Conservation (phyloP, 23 red algal species). For the Porphyridium purpureum region DNA sequence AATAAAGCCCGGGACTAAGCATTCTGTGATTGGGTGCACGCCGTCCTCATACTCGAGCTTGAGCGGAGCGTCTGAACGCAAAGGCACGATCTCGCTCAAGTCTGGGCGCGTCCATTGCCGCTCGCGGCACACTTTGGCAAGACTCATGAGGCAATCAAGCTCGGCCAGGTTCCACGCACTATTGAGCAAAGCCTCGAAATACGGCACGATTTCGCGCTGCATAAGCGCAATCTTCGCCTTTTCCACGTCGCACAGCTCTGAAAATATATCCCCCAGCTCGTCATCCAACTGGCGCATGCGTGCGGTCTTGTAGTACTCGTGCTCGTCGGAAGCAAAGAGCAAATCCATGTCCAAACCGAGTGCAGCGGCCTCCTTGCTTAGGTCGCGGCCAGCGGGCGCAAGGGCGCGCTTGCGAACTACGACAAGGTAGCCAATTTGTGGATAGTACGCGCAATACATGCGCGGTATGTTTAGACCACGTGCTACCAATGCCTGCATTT, state of each 20-base stretch:
- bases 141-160: constrained; percentile 6
- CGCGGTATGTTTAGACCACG: not conserved
- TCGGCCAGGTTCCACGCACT: constrained; percentile 1
- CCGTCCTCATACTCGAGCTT: constrained; percentile 5
- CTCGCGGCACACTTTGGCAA: constrained; percentile 1
- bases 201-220: constrained; percentile 1
- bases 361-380: not conserved
- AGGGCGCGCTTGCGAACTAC: not conserved
- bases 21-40: constrained; percentile 18
- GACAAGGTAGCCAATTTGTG: constrained; percentile 7
- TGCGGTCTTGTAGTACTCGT: constrained; percentile 6
- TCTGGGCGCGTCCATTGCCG: constrained; percentile 9
- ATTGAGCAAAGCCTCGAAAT: constrained; percentile 1
- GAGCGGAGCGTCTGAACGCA: no score
- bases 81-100: constrained; percentile 1
- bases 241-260: constrained; percentile 5
- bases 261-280: constrained; percentile 15
- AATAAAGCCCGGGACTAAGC: constrained; percentile 5
- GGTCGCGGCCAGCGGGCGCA: no score
- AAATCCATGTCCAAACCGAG: constrained; percentile 6
- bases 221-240: constrained; percentile 3
- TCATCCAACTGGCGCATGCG: constrained; percentile 13
- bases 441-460: not conserved
- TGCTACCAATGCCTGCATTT: not conserved
- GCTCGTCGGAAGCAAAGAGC: constrained; percentile 3